phyloP scores from a whole-genome alignment of 805 yeast genomes.

The Millerozyma miso region DNA sequence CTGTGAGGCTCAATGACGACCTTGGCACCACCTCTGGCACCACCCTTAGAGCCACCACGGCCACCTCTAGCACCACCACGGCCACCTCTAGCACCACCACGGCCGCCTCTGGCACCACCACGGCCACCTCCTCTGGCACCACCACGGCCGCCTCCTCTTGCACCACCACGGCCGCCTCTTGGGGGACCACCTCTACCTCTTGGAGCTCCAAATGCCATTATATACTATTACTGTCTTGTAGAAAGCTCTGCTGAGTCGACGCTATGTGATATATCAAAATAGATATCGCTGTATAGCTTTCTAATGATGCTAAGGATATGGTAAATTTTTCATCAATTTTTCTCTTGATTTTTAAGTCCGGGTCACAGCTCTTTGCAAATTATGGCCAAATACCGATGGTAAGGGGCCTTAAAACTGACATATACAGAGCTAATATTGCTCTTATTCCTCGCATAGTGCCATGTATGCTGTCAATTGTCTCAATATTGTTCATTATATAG shows the following conservation, averaged over 20 bases:
- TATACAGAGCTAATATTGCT: too few species aligned
- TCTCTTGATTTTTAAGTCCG: neutral
- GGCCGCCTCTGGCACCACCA: constrained; percentile 28
- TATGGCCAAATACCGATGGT: too few species aligned
- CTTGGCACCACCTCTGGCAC: constrained; percentile 89
- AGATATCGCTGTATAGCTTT: neutral
- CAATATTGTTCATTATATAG: too few species aligned
- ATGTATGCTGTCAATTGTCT: too few species aligned
- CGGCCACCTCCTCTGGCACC: constrained; percentile 49
- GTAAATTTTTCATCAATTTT: neutral
- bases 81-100: constrained; percentile 33
- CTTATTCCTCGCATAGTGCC: too few species aligned
- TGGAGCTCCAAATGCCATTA: constrained; percentile 74
- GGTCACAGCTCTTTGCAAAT: too few species aligned
- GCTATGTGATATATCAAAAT: neutral
- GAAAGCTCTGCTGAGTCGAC: neutral
- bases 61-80: constrained; percentile 54
- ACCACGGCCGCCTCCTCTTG: constrained; percentile 45
- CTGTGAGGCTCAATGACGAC: constrained; percentile 98
- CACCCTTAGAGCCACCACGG: constrained; percentile 72
- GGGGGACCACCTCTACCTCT: constrained; percentile 57
- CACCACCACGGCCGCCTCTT: constrained; percentile 47
- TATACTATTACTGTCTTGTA: constrained; percentile 4
- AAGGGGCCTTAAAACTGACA: too few species aligned
- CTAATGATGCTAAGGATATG: neutral